Evolutionary conservation across 352 stramenopile genomes (phyloP).

Genomic region (Globisporangium radiosum): DNA sequence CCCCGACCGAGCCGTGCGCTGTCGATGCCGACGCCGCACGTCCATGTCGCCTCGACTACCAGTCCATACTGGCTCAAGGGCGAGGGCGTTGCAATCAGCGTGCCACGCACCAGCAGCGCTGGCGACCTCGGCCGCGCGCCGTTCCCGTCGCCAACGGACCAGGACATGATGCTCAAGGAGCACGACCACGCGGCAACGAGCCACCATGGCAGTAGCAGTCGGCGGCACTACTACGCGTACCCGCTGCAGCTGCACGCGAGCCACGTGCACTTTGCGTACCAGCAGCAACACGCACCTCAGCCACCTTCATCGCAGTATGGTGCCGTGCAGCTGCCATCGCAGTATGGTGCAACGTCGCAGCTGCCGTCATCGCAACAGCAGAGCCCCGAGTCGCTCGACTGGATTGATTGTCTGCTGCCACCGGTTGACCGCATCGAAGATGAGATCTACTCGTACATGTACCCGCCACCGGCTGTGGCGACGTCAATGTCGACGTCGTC

Average conservation of each 20-base stretch:
- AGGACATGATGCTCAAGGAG: constrained; percentile 29
- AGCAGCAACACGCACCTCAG: neutral
- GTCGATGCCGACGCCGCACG: neutral
- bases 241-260: neutral
- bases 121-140: constrained; percentile 1
- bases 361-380: neutral
- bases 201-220: neutral
- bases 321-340: too few relatives aligned
- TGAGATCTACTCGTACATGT: constrained; percentile 36
- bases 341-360: neutral
- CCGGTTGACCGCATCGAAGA: constrained; percentile 25
- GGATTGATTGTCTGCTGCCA: constrained; percentile 50
- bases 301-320: too few relatives aligned
- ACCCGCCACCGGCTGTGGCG: constrained; percentile 11
- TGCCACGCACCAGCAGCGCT: constrained; percentile 18
- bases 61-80: constrained; percentile 13
- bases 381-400: constrained; percentile 38
- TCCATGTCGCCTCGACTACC: neutral
- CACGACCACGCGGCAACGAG: constrained; percentile 16
- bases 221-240: constrained; percentile 13
- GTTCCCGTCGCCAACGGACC: constrained; percentile 19
- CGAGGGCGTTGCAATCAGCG: constrained; percentile 17
- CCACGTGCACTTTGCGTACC: constrained; percentile 13
- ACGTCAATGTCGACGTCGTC: neutral
- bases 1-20: constrained; percentile 2